Conservation (phyloP, 805 yeast genomes). For the Candida xiaguanensis region DNA sequence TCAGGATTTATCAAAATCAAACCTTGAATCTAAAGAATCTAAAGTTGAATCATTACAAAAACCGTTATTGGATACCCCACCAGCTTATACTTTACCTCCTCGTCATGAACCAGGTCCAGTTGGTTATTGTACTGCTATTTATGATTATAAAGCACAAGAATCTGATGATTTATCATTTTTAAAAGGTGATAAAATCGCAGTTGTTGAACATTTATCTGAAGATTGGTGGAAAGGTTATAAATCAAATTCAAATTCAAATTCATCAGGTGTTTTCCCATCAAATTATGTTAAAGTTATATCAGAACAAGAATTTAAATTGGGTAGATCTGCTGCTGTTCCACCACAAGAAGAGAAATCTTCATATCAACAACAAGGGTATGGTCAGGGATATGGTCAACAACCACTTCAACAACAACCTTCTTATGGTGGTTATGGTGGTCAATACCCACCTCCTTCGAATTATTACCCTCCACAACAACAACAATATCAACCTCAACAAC, state of each 20-base stretch:
- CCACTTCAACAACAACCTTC: constrained; percentile 25
- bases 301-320: constrained; percentile 25
- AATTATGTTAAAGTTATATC: constrained; percentile 63
- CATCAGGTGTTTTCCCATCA: constrained; percentile 82
- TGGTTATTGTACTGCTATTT: constrained; percentile 59
- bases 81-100: constrained; percentile 18
- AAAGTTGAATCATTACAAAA: neutral
- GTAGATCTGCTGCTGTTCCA: constrained; percentile 15
- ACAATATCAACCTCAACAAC: constrained; percentile 12
- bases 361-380: neutral
- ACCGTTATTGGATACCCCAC: constrained; percentile 9
- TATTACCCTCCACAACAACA: constrained; percentile 39
- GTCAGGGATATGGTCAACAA: constrained; percentile 6
- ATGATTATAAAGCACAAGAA: constrained; percentile 72
- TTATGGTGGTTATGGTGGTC: constrained; percentile 36
- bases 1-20: constrained; percentile 9
- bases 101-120: constrained; percentile 18
- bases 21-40: neutral
- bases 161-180: constrained; percentile 64
- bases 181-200: constrained; percentile 66
- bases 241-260: constrained; percentile 31
- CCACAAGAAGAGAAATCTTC: constrained; percentile 17
- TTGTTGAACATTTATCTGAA: constrained; percentile 68
- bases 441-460: constrained; percentile 50
- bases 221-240: constrained; percentile 90